These are phyloP conservation scores for Dryas octopetala DNA, from an alignment of 306 rosid genomes.

Conservation along the genomic window DNA sequence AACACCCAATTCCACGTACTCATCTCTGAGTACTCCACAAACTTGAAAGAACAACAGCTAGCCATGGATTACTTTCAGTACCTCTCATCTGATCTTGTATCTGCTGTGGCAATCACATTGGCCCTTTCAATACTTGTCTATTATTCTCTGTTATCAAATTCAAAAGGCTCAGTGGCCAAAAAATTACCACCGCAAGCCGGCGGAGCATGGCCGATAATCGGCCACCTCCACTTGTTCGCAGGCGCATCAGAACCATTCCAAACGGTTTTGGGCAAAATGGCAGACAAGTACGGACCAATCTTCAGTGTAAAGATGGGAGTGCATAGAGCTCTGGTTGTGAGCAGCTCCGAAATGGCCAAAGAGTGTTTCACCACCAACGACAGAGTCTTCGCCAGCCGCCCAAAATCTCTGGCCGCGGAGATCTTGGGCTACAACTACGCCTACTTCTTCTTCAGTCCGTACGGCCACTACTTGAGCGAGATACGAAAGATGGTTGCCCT, in stretches of 20 bases:
- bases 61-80: too few species aligned
- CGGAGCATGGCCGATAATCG: conserved; percentile 18
- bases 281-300: conserved; percentile 28
- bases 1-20: too few species aligned
- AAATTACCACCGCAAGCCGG: neutral
- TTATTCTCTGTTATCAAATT: too few species aligned
- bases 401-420: neutral
- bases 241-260: conserved; percentile 12
- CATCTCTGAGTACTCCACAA: too few species aligned
- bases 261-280: conserved; percentile 19
- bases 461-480: conserved; percentile 22
- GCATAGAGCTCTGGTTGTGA: conserved; percentile 13
- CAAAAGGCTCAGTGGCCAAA: too few species aligned
- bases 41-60: neutral
- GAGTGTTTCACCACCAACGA: conserved; percentile 29
- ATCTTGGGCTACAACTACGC: conserved; percentile 22
- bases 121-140: too few species aligned
- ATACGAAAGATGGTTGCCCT: conserved; percentile 13
- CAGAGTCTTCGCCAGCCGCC: conserved; percentile 16
- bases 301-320: conserved; percentile 21
- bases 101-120: too few species aligned
- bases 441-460: conserved; percentile 18
- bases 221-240: conserved; percentile 27
- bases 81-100: too few species aligned
- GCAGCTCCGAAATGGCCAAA: conserved; percentile 14